Conservation (phyloP, 768 basidiomycete genomes). For the Pleurotus sapidus region DNA sequence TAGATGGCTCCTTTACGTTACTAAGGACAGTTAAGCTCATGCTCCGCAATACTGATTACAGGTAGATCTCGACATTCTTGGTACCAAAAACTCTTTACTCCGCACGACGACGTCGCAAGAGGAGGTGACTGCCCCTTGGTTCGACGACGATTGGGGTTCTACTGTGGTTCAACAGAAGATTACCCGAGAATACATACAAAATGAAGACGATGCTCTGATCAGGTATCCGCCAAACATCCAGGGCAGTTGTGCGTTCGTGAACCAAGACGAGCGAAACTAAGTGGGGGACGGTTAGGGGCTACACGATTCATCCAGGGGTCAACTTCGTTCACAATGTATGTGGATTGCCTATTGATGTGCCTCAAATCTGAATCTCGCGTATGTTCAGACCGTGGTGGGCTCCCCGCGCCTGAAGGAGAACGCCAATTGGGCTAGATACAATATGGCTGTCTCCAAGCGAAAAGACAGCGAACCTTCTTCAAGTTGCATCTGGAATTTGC, state of each 20-base stretch:
- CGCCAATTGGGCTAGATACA: constrained; percentile 66
- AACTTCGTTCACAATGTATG: constrained; percentile 49
- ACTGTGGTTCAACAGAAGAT: constrained; percentile 55
- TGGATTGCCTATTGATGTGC: neutral
- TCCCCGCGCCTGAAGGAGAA: constrained; percentile 60
- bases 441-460: constrained; percentile 51
- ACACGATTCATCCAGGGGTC: constrained; percentile 59
- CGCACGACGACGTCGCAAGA: constrained; percentile 49
- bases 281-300: constrained; percentile 59
- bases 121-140: constrained; percentile 50
- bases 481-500: constrained; percentile 60
- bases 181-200: constrained; percentile 41
- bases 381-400: constrained; percentile 47
- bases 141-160: constrained; percentile 58
- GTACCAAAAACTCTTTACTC: constrained; percentile 54
- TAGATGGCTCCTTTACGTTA: neutral
- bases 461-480: constrained; percentile 63
- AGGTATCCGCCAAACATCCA: constrained; percentile 54
- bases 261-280: constrained; percentile 47
- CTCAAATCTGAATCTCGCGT: neutral
- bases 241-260: constrained; percentile 55
- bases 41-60: constrained; percentile 22
- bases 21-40: neutral
- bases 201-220: constrained; percentile 49
- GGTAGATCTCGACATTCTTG: constrained; percentile 65